phyloP scores from a whole-genome alignment of 2,329 filamentous ascomycete species.

The Arthrocladium fulminans region DNA sequence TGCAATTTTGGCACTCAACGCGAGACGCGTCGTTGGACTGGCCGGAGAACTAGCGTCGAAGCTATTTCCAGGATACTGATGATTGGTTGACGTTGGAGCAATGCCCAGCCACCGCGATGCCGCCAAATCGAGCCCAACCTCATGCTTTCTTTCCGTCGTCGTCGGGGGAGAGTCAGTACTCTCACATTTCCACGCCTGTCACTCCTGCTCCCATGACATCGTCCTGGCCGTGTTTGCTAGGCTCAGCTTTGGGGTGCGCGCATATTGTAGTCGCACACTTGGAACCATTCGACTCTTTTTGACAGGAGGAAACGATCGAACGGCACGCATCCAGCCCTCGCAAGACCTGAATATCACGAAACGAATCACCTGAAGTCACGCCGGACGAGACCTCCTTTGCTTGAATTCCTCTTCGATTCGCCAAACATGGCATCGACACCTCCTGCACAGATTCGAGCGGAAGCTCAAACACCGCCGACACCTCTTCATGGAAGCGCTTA shows the following conservation, averaged over 20 bases:
- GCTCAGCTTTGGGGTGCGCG: constrained; percentile 1
- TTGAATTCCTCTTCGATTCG: constrained; percentile 3
- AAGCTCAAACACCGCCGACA: constrained; percentile 32
- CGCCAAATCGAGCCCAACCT: constrained; percentile 2
- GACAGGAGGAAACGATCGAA: background rate
- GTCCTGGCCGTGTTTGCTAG: constrained; percentile 7
- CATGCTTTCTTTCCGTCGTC: background rate
- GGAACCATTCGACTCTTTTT: background rate
- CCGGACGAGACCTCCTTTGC: constrained; percentile 5
- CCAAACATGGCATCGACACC: constrained; percentile 38
- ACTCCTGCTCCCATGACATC: background rate
- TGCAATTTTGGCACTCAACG: constrained; percentile 8
- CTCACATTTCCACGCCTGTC: background rate
- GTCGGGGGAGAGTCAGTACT: background rate
- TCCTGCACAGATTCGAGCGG: constrained; percentile 26
- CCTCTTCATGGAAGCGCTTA: constrained; percentile 35
- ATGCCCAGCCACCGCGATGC: background rate
- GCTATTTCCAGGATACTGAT: background rate
- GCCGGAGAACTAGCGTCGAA: no score
- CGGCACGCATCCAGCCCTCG: no score
- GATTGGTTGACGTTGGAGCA: background rate
- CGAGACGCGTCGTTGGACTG: constrained; percentile 1
- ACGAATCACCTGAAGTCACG: constrained; percentile 4
- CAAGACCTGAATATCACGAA: background rate
- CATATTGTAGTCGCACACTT: constrained; percentile 1